A percentile compares a stretch with the other conserved stretches of the same genome.
These are phyloP conservation scores for Macrolepiota dolichaula DNA, from an alignment of 768 basidiomycete species.

Conservation along the genomic window DNA sequence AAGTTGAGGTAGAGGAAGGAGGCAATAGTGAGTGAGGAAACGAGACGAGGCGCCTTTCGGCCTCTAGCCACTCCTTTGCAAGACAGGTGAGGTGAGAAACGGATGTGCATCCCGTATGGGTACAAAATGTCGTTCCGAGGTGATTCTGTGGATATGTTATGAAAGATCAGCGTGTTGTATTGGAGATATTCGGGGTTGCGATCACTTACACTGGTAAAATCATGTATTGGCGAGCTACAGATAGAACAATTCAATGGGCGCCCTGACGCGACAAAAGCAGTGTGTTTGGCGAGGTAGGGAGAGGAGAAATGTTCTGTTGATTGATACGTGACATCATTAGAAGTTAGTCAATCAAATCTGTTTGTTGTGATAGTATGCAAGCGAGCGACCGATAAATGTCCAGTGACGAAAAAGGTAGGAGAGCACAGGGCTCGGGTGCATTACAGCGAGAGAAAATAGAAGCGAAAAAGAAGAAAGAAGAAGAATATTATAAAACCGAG, in stretches of 20 bases:
- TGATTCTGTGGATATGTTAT: conserved; percentile 35
- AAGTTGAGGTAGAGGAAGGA: background rate
- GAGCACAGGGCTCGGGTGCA: background rate
- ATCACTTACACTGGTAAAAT: conserved; percentile 38
- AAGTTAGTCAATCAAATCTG: background rate
- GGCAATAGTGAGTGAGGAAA: background rate
- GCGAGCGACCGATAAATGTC: background rate
- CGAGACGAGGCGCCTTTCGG: conserved; percentile 4
- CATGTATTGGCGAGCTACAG: conserved; percentile 38
- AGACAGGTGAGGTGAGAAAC: conserved; percentile 61
- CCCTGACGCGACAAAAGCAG: conserved; percentile 34
- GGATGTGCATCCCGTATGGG: conserved; percentile 42
- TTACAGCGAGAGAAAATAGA: background rate
- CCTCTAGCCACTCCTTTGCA: conserved; percentile 38
- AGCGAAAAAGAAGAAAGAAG: background rate
- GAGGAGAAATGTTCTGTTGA: conserved; percentile 46
- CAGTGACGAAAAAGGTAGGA: background rate
- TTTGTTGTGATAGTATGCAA: background rate
- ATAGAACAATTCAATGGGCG: conserved; percentile 39
- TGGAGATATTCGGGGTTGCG: background rate
- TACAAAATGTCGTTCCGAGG: conserved; percentile 51
- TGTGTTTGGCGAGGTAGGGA: conserved; percentile 45
- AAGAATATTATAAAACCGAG: background rate
- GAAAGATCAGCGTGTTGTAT: background rate
- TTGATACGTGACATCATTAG: background rate